Conservation (phyloP, 176 grass and related monocot genomes). For the Aechmea fasciata region DNA sequence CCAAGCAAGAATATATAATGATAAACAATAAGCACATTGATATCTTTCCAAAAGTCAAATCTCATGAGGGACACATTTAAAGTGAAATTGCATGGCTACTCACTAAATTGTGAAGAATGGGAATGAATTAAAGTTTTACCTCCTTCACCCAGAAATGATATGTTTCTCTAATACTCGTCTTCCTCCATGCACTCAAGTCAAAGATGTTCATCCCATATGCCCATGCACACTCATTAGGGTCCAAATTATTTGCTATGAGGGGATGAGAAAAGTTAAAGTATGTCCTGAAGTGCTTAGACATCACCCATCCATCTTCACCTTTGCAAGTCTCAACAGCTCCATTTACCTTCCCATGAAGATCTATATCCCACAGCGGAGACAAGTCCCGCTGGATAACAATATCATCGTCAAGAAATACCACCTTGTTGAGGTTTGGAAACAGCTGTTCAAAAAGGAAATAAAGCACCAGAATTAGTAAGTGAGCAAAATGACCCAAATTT, state of each 20-base stretch:
- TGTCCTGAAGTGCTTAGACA: slow-evolving; percentile 91
- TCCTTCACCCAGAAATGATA: slow-evolving; percentile 93
- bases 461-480: slow-evolving; percentile 19
- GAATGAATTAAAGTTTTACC: slow-evolving; percentile 32
- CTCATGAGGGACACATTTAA: neutral
- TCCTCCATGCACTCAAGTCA: slow-evolving; percentile 83
- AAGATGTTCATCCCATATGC: slow-evolving; percentile 97
- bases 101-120: neutral
- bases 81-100: neutral
- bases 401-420: slow-evolving; percentile 94
- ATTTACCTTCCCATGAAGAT: slow-evolving; percentile 91
- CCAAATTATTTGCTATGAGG: slow-evolving; percentile 64
- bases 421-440: slow-evolving; percentile 88
- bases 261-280: slow-evolving; percentile 98
- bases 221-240: slow-evolving; percentile 89
- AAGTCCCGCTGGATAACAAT: slow-evolving; percentile 78
- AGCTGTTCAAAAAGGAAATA: slow-evolving; percentile 43
- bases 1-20: too few species aligned
- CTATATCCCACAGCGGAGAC: slow-evolving; percentile 63
- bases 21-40: too few species aligned
- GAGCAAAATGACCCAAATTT: slow-evolving; percentile 12
- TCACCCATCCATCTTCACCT: slow-evolving; percentile 85
- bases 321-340: slow-evolving; percentile 89
- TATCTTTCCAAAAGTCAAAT: too few species aligned
- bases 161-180: slow-evolving; percentile 77